Evolutionary conservation across 2,329 filamentous ascomycete species (phyloP), one percentile per base, ranked within the genome.

Genomic region (Fusarium azukiicola): DNA sequence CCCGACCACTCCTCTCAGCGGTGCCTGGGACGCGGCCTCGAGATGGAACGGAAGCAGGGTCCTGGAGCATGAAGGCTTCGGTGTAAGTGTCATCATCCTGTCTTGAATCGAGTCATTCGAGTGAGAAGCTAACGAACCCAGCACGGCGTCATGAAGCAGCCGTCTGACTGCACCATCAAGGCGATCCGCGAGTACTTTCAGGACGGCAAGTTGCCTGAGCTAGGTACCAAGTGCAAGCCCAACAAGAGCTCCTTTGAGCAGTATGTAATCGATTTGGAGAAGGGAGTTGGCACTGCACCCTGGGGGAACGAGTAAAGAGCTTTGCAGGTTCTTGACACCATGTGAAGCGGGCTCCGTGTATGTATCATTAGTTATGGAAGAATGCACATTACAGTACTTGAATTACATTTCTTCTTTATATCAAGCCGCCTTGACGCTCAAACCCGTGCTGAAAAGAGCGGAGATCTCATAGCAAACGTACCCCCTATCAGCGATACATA

Each of bases 111-210:
- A n/a, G 12, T 68, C 14, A 47, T 13, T 21, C 5, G 17, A n/a
- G 12, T 12, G 2, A 10, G 19, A 64, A 46, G 38, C 67, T 73
- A 49, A 73, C 56, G 27, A 17, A 23, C 42, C 9, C 9, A 76
- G 74, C 72, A 76, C 47, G 74, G 74, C 6, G 8, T 71, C 7
- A 74, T 76, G 67, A 68, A 64, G 8, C 74, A 76, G n/a, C 61
- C 63, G 13, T 76, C 74, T 6, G 66, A 76, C 47, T 76, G 74
- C 32, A 74, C 74, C 1, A 58, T 68, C 16, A 36, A 69, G 36
- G 74, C 71, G 13, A 64, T 76, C 23, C n/a, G 44, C 19, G 56
- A 66, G 5, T 76, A 76, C 46, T 76, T 76, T 46, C 46, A 42
- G 7, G 36, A 74, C 4, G 71, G 74, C 27, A 36, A 17, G 11